phyloP scores from a whole-genome alignment of 352 stramenopile species.

The Phytophthora chlamydospora region DNA sequence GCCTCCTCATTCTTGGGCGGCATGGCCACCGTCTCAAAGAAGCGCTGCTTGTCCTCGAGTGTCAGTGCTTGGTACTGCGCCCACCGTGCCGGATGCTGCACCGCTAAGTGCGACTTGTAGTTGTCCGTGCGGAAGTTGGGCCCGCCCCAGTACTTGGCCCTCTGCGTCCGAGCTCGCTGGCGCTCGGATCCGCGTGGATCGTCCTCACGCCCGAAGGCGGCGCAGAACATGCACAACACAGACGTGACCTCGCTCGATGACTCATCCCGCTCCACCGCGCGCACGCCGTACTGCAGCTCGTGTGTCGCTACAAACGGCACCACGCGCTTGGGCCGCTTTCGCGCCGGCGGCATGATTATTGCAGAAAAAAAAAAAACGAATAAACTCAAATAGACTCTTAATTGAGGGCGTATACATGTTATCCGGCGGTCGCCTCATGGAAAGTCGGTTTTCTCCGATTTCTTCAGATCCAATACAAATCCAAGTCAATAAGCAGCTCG shows the following conservation, averaged over 20 bases:
- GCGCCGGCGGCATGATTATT: not conserved
- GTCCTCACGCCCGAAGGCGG: slow-evolving; percentile 31
- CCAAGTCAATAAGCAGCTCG: no score
- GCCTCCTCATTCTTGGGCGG: slow-evolving; percentile 5
- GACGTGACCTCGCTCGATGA: not conserved
- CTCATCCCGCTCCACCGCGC: slow-evolving; percentile 17
- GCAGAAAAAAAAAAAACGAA: no score
- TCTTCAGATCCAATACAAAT: no score
- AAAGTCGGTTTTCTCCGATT: no score
- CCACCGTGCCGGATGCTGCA: slow-evolving; percentile 24
- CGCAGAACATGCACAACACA: slow-evolving; percentile 37
- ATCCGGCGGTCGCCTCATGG: no score
- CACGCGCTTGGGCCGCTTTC: slow-evolving; percentile 25
- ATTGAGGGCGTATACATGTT: no score
- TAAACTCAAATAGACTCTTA: no score
- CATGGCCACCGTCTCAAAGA: slow-evolving; percentile 9
- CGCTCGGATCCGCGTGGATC: slow-evolving; percentile 7
- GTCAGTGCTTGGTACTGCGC: slow-evolving; percentile 22
- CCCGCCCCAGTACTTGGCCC: slow-evolving; percentile 28
- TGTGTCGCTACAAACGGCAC: slow-evolving; percentile 30
- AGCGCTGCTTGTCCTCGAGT: slow-evolving; percentile 8
- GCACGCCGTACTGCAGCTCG: slow-evolving; percentile 34
- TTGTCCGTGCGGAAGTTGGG: slow-evolving; percentile 34
- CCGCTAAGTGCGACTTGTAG: slow-evolving; percentile 32
- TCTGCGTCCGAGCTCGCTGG: slow-evolving; percentile 21